Base-by-base conservation (phyloP, 345 rosid genomes). In the Hevea brasiliensis region DNA sequence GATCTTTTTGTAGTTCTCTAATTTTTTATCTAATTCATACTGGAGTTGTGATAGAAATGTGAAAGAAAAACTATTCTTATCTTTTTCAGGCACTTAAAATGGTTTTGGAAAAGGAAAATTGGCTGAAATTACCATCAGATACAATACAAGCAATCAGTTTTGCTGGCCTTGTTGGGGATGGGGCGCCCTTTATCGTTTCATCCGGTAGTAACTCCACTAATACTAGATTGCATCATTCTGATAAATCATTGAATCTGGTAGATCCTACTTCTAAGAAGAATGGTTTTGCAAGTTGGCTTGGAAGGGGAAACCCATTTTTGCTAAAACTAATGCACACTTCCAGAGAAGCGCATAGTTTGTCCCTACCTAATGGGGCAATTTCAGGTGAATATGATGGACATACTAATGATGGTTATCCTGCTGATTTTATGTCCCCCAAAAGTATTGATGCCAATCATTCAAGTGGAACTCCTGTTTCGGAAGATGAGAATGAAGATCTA, bases 21-120 rank as follows among this genome's bases (percentile, higher is more conserved):
- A 32, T 24, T 14, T 7, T 27, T 66, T 65, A 6, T 65, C 20
- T 27, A 15, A 29, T 32, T 1, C 37, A 32, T 29, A 29, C 40
- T 27, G 20, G 71, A 27, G 44, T 14, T 50, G 56, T 32, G 10
- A 26, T 15, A 20, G 37, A 32, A 32, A 32, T 4, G 3, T 32
- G 37, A 32, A 4, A 32, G 2, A 12, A 32, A 18, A 29, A 20
- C 23, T 23, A 32, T 4, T 32, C 27, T 1, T 69, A 73, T 66
- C 18, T 58, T 79, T 58, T 70, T 47, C 85, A 96, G 99, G 99
- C 99, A 57, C 87, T 96, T 78, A 90, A 89, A 84, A 93, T 96
- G 99, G 98, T 96, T 72, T 77, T 96, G 85, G 99, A 96, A 87
- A 93, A 84, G 92, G 99, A 96, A 83, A 87, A 72, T 77, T 96